These are phyloP conservation scores for Aspergillus cavernicola DNA, from an alignment of 495 filamentous ascomycete species.

Conservation along the genomic window DNA sequence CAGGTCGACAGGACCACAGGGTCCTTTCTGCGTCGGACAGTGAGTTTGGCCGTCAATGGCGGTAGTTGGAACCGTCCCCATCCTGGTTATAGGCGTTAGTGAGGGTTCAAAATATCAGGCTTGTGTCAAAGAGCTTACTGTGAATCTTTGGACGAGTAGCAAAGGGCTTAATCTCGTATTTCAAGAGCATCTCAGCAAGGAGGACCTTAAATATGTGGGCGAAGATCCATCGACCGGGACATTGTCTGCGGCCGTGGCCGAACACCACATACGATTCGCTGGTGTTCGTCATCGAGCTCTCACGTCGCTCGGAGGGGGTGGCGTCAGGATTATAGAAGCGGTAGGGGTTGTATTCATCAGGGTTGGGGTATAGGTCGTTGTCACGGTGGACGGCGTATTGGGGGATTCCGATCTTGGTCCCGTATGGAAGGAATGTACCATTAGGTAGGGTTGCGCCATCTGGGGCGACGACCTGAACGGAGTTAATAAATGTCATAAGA, in stretches of 20 bases:
- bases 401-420: conserved; percentile 13
- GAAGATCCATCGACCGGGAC: conserved; percentile 17
- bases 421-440: conserved; percentile 7
- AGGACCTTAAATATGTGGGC: conserved; percentile 11
- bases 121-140: neutral
- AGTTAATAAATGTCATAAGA: neutral
- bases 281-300: conserved; percentile 5
- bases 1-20: neutral
- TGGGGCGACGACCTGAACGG: conserved; percentile 7
- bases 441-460: conserved; percentile 4
- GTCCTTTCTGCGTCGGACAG: conserved; percentile 11
- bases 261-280: conserved; percentile 13
- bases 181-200: conserved; percentile 11
- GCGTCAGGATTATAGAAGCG: conserved; percentile 5
- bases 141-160: conserved; percentile 8
- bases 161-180: conserved; percentile 10
- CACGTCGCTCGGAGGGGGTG: neutral
- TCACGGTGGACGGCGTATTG: conserved; percentile 15
- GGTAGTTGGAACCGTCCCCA: conserved; percentile 16
- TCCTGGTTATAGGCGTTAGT: too few relatives aligned
- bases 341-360: conserved; percentile 11
- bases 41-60: conserved; percentile 6
- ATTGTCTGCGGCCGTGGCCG: conserved; percentile 12
- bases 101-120: too few relatives aligned
- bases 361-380: conserved; percentile 8